Percentiles rank a stretch among this genome's conserved stretches.
These are phyloP conservation scores for Filobasidium wieringae DNA, from an alignment of 768 basidiomycete genomes.

Conservation along the genomic window DNA sequence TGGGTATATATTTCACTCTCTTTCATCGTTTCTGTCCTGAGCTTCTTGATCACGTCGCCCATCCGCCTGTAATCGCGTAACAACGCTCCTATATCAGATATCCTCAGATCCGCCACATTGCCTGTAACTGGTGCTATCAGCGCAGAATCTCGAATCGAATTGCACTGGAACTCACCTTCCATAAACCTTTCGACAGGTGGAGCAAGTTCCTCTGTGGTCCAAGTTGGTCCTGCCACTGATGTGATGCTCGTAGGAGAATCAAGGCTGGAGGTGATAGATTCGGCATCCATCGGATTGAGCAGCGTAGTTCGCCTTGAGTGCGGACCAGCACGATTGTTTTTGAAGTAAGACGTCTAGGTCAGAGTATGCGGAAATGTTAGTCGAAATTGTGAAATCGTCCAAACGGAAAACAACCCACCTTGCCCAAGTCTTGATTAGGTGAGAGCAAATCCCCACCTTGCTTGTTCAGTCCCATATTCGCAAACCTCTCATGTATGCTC, in stretches of 20 bases:
- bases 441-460: neutral
- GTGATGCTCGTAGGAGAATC: conserved; percentile 17
- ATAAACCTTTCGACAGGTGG: conserved; percentile 32
- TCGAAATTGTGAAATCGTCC: neutral
- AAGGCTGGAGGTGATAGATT: conserved; percentile 7
- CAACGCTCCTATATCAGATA: conserved; percentile 70
- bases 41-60: conserved; percentile 27
- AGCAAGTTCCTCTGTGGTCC: conserved; percentile 40
- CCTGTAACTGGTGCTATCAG: conserved; percentile 58
- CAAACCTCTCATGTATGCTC: conserved; percentile 70
- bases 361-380: neutral
- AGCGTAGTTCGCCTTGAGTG: conserved; percentile 43
- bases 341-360: neutral
- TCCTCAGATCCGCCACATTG: conserved; percentile 59
- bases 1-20: too few relatives aligned
- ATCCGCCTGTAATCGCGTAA: conserved; percentile 69
- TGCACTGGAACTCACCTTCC: conserved; percentile 20
- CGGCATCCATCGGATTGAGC: conserved; percentile 4
- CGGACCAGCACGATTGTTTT: conserved; percentile 32
- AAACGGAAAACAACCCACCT: neutral
- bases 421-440: neutral
- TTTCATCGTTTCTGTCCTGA: neutral
- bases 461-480: conserved; percentile 45
- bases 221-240: conserved; percentile 28
- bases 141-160: neutral